A percentile compares a stretch with the other conserved stretches of the same genome.
These are phyloP conservation scores for Aspergillus spinulosporus DNA, from an alignment of 2,329 filamentous ascomycete species.

Conservation along the genomic window DNA sequence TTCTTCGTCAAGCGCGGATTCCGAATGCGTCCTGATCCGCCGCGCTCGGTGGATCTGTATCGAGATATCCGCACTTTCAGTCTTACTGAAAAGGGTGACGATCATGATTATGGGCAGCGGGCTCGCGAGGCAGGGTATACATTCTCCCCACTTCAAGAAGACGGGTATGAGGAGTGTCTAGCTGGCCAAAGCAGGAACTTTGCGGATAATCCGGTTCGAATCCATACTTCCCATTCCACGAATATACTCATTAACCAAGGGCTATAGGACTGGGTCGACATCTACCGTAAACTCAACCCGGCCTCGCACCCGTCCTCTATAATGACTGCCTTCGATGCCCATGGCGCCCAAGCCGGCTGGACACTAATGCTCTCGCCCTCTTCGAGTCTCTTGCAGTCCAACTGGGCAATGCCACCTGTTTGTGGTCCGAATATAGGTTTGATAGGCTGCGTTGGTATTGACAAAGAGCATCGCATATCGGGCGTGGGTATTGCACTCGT, in stretches of 20 bases:
- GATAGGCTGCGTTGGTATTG: constrained; percentile 49
- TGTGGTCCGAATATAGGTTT: constrained; percentile 45
- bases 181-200: constrained; percentile 43
- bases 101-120: constrained; percentile 33
- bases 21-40: constrained; percentile 27
- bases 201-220: constrained; percentile 34
- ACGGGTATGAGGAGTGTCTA: constrained; percentile 43
- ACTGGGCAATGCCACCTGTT: constrained; percentile 46
- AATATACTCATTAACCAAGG: neutral
- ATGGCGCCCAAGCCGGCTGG: constrained; percentile 46
- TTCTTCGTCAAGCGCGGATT: constrained; percentile 48
- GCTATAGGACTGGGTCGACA: constrained; percentile 43
- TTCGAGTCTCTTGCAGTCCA: constrained; percentile 30
- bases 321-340: constrained; percentile 44
- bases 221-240: too few species aligned
- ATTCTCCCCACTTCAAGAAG: constrained; percentile 37
- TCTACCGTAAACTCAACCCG: constrained; percentile 40
- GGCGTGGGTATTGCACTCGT: constrained; percentile 47
- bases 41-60: constrained; percentile 42
- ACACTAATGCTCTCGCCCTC: constrained; percentile 46
- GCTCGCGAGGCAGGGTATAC: constrained; percentile 37
- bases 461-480: constrained; percentile 37
- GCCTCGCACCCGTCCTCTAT: constrained; percentile 40
- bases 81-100: constrained; percentile 27
- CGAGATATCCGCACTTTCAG: constrained; percentile 40